Evolutionary conservation across 805 yeast genomes (phyloP).

Genomic region (Teunomyces lycoperdinae): DNA sequence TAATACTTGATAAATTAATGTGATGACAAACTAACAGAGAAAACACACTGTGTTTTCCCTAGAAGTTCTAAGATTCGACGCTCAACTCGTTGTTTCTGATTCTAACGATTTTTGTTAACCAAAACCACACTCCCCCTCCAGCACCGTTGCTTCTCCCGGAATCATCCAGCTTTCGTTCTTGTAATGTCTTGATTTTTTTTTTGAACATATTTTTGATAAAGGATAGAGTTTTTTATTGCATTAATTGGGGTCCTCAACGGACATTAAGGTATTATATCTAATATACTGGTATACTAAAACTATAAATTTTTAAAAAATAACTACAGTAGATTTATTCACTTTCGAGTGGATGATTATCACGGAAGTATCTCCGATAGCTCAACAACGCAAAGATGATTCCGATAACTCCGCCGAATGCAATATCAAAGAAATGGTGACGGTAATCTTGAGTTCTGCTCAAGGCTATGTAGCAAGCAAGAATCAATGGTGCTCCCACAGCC

Average conservation of each 20-base stretch:
- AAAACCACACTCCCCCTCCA: slow-evolving; percentile 2
- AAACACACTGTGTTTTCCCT: not conserved
- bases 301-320: not conserved
- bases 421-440: slow-evolving; percentile 34
- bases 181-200: slow-evolving; percentile 19
- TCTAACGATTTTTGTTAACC: slow-evolving; percentile 14
- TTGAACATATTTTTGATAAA: slow-evolving; percentile 13
- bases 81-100: slow-evolving; percentile 44
- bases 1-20: slow-evolving; percentile 38
- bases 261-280: slow-evolving; percentile 29
- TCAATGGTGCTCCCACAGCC: slow-evolving; percentile 15
- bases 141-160: slow-evolving; percentile 1
- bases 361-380: slow-evolving; percentile 30
- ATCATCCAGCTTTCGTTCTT: slow-evolving; percentile 10
- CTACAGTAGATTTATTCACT: not conserved
- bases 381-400: slow-evolving; percentile 26
- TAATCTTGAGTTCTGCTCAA: slow-evolving; percentile 26
- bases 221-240: slow-evolving; percentile 43
- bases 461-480: slow-evolving; percentile 24
- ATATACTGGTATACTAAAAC: slow-evolving; percentile 4
- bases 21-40: slow-evolving; percentile 28
- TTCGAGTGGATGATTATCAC: not conserved
- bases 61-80: slow-evolving; percentile 26
- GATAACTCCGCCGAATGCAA: slow-evolving; percentile 29
- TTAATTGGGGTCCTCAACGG: slow-evolving; percentile 54